Percentiles rank a stretch among this genome's conserved stretches.
Evolutionary conservation across 306 rosid genomes (phyloP).

Genomic region (Prunus fruticosa): DNA sequence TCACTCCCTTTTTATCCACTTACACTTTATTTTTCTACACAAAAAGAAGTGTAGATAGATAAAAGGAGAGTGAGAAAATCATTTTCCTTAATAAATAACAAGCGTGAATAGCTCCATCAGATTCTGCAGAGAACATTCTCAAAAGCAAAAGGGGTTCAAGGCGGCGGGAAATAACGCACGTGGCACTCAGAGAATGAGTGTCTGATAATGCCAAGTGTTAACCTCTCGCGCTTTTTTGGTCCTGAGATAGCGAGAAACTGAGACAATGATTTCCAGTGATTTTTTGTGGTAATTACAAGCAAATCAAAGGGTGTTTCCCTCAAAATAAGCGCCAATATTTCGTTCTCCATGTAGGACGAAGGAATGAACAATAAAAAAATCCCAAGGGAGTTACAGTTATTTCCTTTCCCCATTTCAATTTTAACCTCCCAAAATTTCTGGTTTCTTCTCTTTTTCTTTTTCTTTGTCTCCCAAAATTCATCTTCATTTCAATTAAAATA

Average conservation of each 20-base stretch:
- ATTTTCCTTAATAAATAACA: too few relatives aligned
- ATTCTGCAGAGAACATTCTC: background rate
- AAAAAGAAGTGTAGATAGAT: too few relatives aligned
- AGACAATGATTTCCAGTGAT: background rate
- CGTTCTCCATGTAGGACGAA: constrained; percentile 12
- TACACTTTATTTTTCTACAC: too few relatives aligned
- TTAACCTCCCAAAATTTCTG: background rate
- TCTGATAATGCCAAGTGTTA: background rate
- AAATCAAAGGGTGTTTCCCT: constrained; percentile 35
- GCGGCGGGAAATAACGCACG: constrained; percentile 22
- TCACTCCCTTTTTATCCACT: too few relatives aligned
- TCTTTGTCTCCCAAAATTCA: background rate
- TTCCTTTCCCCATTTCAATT: background rate
- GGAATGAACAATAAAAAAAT: background rate
- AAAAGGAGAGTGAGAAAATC: too few relatives aligned
- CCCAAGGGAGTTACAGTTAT: background rate
- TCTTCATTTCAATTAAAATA: background rate
- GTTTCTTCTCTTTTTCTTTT: background rate
- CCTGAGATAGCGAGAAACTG: constrained; percentile 16
- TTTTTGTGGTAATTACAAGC: constrained; percentile 14
- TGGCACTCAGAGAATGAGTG: constrained; percentile 6
- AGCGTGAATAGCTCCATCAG: too few relatives aligned
- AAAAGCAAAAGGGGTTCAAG: background rate
- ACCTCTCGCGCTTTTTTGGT: constrained; percentile 9
- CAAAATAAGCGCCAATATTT: constrained; percentile 29